These are phyloP conservation scores for Fraxinus angustifolia DNA, from an alignment of 305 asterid species.

Conservation along the genomic window DNA sequence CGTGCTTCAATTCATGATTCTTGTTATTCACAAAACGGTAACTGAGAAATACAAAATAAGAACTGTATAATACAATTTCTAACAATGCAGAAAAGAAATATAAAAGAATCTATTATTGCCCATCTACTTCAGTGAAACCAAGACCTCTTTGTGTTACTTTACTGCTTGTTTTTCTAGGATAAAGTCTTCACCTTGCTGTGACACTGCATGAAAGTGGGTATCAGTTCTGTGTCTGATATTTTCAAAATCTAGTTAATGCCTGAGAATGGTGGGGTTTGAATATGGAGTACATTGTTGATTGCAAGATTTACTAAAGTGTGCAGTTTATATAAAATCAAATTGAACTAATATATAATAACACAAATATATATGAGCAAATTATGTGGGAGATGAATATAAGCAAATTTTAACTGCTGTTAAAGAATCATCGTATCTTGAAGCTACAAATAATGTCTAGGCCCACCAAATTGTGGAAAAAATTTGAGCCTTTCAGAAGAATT, in stretches of 20 bases:
- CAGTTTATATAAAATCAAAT: neutral
- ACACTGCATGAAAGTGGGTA: slow-evolving; percentile 17
- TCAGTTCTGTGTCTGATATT: slow-evolving; percentile 23
- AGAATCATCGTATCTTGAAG: neutral
- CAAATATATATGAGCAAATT: neutral
- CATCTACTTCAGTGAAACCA: slow-evolving; percentile 37
- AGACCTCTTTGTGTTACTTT: slow-evolving; percentile 26
- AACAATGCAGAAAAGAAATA: slow-evolving; percentile 1
- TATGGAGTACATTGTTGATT: neutral
- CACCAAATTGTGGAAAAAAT: neutral
- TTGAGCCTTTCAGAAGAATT: slow-evolving; percentile 25
- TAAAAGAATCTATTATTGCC: slow-evolving; percentile 26
- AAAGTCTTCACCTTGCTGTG: slow-evolving; percentile 22
- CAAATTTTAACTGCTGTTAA: neutral
- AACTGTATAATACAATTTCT: slow-evolving; percentile 8
- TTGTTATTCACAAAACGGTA: slow-evolving; percentile 34
- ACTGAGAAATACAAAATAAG: neutral
- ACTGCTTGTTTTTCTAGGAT: slow-evolving; percentile 16
- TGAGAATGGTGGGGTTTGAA: slow-evolving; percentile 24
- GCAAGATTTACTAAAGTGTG: neutral
- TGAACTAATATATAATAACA: neutral
- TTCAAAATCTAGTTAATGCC: slow-evolving; percentile 23
- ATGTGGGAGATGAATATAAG: neutral
- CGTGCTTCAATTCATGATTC: slow-evolving; percentile 39
- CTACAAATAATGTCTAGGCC: neutral